A percentile compares a stretch with the other conserved stretches of the same genome.
These are phyloP conservation scores for Paxillus rubicundulus DNA, from an alignment of 768 basidiomycete genomes.

Conservation along the genomic window DNA sequence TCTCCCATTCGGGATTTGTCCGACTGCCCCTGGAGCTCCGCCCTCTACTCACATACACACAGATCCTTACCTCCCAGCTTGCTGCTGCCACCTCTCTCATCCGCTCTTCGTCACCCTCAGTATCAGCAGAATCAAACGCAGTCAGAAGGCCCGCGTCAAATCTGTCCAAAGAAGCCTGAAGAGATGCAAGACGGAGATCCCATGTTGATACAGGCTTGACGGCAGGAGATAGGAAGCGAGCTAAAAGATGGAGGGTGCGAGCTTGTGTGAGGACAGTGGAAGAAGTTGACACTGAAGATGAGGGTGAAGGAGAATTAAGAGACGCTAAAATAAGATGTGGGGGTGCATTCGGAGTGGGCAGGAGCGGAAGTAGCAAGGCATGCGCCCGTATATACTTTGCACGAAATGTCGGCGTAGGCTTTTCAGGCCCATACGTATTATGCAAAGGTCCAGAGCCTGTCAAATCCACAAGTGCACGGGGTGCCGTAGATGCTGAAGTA, in stretches of 20 bases:
- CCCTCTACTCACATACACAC: conserved; percentile 33
- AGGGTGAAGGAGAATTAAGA: conserved; percentile 42
- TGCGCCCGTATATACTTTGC: conserved; percentile 68
- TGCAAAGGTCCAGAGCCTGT: conserved; percentile 7
- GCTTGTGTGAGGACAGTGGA: conserved; percentile 54
- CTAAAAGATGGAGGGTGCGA: conserved; percentile 67
- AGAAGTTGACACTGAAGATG: conserved; percentile 34
- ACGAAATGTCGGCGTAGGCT: conserved; percentile 38
- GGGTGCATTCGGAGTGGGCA: conserved; percentile 54
- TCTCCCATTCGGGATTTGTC: conserved; percentile 66
- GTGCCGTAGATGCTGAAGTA: conserved; percentile 42
- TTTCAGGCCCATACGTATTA: conserved; percentile 19
- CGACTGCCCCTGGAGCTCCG: conserved; percentile 2
- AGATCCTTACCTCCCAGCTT: conserved; percentile 80
- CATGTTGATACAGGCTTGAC: conserved; percentile 74
- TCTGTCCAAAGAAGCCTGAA: conserved; percentile 79
- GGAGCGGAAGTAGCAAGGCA: conserved; percentile 57
- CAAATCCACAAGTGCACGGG: conserved; percentile 19
- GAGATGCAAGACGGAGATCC: conserved; percentile 56
- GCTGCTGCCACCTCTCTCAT: conserved; percentile 84
- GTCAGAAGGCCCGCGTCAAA: conserved; percentile 86
- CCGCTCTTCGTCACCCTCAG: conserved; percentile 60
- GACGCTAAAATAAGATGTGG: conserved; percentile 65
- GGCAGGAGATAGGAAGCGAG: conserved; percentile 65
- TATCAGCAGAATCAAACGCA: conserved; percentile 87